These are phyloP conservation scores for Sphenostylis stenocarpa DNA, from an alignment of 306 rosid genomes.

Conservation along the genomic window DNA sequence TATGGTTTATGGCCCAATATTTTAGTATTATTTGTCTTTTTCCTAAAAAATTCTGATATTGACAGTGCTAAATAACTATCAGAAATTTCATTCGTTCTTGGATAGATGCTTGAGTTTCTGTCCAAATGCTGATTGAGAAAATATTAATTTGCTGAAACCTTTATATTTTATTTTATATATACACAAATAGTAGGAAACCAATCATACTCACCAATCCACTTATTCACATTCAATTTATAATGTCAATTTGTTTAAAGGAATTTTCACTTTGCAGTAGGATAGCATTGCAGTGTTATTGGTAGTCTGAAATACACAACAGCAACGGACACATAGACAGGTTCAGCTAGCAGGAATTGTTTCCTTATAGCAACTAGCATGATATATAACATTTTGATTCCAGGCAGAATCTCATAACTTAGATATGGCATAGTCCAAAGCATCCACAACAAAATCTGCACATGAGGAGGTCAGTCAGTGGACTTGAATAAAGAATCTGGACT, in stretches of 20 bases:
- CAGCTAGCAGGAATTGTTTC: background rate
- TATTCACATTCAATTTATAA: background rate
- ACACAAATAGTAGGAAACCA: background rate
- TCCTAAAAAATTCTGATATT: background rate
- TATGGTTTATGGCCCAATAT: background rate
- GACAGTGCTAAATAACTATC: background rate
- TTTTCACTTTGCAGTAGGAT: background rate
- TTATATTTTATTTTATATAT: background rate
- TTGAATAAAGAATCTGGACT: background rate
- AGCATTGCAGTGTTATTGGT: background rate
- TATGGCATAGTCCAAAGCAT: conserved; percentile 62
- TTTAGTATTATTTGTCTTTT: background rate
- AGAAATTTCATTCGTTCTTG: background rate
- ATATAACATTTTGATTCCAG: background rate
- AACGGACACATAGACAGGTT: background rate
- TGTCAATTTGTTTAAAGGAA: background rate
- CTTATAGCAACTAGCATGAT: background rate
- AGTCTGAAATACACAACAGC: background rate
- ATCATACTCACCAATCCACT: background rate
- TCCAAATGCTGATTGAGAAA: background rate
- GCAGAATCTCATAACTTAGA: conserved; percentile 47
- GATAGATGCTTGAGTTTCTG: conserved; percentile 19
- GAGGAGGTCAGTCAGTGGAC: background rate
- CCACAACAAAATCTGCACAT: conserved; percentile 71
- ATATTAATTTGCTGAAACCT: background rate